Evolutionary conservation across 306 rosid genomes (phyloP), one percentile per base, ranked within the genome.

Genomic region (Prunus mira): DNA sequence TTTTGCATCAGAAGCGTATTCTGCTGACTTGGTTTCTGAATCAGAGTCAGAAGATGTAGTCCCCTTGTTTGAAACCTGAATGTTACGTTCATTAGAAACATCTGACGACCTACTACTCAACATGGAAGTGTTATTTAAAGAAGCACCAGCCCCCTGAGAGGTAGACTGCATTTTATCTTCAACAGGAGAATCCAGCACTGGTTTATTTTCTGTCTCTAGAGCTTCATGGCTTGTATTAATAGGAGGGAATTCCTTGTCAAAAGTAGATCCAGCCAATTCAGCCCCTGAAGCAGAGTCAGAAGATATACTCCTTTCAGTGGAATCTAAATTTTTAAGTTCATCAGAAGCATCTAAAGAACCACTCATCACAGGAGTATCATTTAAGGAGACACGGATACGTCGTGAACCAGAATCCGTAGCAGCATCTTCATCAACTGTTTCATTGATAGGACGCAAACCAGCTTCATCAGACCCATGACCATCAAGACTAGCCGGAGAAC

Each of bases 401-500:
- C 24, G 78, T 15, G 81, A 67, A 45, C 83, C 72, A 49, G 73
- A 78, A 17, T 78, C 78, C 45, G n/a, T 56, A 60, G 65, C 76
- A 57, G 80, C 85, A 25, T 55, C 78, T 78, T 82, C 91, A 73
- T 79, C 76, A 54, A 82, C 69, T 28, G 54, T 79, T 57, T 81
- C 91, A 80, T 74, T 76, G 67, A 72, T 54, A 76, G 58, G 78
- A 73, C 56, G 80, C 67, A 79, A 84, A 83, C 74, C 78, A 30
- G 56, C 61, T 76, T 86, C 88, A 63, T 84, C 89, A 69, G 78
- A 75, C 80, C 84, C 81, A 50, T 19, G 79, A 74, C 84, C 80
- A 80, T 81, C 93, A 22, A 79, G 66, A 41, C 78, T 75, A 75
- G 90, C 77, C 24, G 85, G 75, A 71, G 88, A 82, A 75, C 77